Percentiles rank a stretch among this genome's conserved stretches.
These are phyloP conservation scores for Fragaria ananassa DNA, from an alignment of 306 rosid species.

Conservation along the genomic window DNA sequence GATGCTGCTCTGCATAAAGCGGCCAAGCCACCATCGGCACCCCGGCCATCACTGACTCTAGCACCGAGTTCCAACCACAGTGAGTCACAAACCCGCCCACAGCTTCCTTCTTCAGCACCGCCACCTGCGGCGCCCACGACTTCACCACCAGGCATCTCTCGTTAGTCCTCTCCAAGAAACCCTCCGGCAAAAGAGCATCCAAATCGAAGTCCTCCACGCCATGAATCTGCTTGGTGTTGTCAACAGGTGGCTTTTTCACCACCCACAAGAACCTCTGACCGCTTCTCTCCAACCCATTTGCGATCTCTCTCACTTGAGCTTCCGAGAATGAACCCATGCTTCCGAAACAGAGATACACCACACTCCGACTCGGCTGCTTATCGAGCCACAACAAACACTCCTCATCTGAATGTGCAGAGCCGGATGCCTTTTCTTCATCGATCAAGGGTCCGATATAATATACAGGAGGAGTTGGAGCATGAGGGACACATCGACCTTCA, in stretches of 20 bases:
- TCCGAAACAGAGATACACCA: constrained; percentile 33
- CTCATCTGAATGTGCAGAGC: neutral
- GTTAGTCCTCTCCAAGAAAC: constrained; percentile 34
- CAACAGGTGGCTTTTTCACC: constrained; percentile 12
- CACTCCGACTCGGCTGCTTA: constrained; percentile 25
- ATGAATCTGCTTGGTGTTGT: constrained; percentile 1
- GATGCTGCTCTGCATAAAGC: constrained; percentile 38
- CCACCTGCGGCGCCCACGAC: constrained; percentile 41
- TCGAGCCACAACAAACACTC: constrained; percentile 32
- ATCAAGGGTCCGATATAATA: constrained; percentile 27
- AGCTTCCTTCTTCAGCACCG: constrained; percentile 26
- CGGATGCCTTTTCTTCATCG: neutral
- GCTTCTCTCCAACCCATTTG: constrained; percentile 26
- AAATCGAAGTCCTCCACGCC: constrained; percentile 5
- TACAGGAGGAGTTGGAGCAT: constrained; percentile 25
- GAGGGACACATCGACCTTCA: constrained; percentile 20
- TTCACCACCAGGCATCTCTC: constrained; percentile 38
- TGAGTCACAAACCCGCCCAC: constrained; percentile 43
- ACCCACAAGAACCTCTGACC: constrained; percentile 38
- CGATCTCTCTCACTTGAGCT: constrained; percentile 26
- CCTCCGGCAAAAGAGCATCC: constrained; percentile 18
- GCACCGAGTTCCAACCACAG: constrained; percentile 42
- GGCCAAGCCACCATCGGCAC: constrained; percentile 45
- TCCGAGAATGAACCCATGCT: constrained; percentile 25
- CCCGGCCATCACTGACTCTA: constrained; percentile 33